phyloP scores from a whole-genome alignment of 768 basidiomycete genomes.

The Leccinum arenicola region DNA sequence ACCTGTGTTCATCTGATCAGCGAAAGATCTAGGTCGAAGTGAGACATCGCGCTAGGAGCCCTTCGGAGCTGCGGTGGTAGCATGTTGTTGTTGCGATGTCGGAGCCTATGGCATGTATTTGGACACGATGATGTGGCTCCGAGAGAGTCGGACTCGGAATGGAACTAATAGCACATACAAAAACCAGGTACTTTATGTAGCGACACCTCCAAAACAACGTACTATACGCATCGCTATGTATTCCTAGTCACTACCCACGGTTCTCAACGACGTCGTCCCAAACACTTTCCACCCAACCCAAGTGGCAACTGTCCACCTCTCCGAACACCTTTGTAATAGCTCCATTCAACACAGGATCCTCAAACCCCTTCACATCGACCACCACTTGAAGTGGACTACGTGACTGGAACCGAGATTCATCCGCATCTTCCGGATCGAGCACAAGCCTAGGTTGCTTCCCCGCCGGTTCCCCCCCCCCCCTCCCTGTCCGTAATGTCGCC shows the following conservation, averaged over 20 bases:
- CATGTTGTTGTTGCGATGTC: too few species aligned
- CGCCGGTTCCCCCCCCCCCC: conserved; percentile 14
- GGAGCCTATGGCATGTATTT: too few species aligned
- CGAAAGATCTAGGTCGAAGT: too few species aligned
- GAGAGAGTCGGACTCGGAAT: too few species aligned
- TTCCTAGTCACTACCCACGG: not conserved
- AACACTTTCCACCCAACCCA: conserved; percentile 52
- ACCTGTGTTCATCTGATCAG: too few species aligned
- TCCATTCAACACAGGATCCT: conserved; percentile 53
- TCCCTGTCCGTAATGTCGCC: conserved; percentile 33
- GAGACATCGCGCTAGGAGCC: too few species aligned
- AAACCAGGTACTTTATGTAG: too few species aligned
- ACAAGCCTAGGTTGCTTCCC: conserved; percentile 29
- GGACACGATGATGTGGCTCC: too few species aligned
- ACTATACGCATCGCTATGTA: not conserved
- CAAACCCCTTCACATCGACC: conserved; percentile 58
- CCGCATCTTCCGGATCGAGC: conserved; percentile 24
- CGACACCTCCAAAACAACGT: too few species aligned
- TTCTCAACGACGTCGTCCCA: conserved; percentile 47
- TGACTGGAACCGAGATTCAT: conserved; percentile 3
- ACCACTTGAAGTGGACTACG: conserved; percentile 1
- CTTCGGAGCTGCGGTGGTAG: too few species aligned
- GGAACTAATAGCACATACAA: too few species aligned
- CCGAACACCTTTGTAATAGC: conserved; percentile 41
- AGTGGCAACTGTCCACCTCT: conserved; percentile 38